Conservation (phyloP, 2,329 filamentous ascomycete species). For the Periconia sp. region DNA sequence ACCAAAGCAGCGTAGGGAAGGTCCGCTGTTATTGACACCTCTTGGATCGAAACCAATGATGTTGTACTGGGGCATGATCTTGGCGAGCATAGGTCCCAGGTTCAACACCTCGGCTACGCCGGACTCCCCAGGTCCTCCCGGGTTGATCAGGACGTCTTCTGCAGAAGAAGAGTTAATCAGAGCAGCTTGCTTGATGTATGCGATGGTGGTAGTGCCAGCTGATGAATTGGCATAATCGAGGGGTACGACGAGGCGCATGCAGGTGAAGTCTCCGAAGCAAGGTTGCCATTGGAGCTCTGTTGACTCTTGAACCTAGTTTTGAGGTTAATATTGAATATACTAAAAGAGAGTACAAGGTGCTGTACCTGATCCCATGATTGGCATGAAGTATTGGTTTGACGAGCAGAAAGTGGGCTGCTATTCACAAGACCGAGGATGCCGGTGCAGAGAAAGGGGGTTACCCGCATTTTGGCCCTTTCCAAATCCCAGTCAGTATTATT, state of each 20-base stretch:
- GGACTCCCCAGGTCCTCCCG: constrained; percentile 50
- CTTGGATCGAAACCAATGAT: constrained; percentile 47
- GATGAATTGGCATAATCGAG: constrained; percentile 37
- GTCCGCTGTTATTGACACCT: constrained; percentile 42
- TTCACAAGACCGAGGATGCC: background rate
- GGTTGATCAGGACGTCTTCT: constrained; percentile 53
- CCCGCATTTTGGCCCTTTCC: background rate
- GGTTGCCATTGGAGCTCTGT: constrained; percentile 10
- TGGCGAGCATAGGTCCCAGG: background rate
- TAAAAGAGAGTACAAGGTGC: background rate
- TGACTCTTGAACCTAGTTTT: background rate
- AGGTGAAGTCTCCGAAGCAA: constrained; percentile 51
- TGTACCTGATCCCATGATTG: background rate
- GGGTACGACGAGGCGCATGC: constrained; percentile 52
- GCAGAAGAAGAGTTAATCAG: constrained; percentile 31
- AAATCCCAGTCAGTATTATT: no score
- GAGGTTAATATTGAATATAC: background rate
- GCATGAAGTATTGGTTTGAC: background rate
- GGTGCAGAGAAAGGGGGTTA: background rate
- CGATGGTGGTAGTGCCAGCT: constrained; percentile 42
- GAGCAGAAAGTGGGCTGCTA: background rate
- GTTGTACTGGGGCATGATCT: constrained; percentile 36
- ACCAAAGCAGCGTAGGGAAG: constrained; percentile 33
- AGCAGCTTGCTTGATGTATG: constrained; percentile 45
- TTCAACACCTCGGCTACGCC: constrained; percentile 41